Evolutionary conservation across 345 rosid genomes (phyloP).

Genomic region (Salix brachista): DNA sequence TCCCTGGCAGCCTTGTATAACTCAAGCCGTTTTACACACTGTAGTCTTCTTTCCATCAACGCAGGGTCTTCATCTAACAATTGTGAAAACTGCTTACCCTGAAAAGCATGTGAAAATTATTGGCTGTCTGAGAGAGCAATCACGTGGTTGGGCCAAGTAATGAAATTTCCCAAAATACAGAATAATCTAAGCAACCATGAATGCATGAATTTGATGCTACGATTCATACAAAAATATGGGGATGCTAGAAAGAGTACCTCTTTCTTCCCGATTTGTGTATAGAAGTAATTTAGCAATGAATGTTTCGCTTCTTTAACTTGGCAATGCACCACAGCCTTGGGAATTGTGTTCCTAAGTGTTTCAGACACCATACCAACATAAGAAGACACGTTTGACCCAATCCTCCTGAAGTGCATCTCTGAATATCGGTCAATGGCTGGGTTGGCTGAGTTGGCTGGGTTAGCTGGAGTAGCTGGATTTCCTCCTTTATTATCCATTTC

Average conservation of each 20-base stretch:
- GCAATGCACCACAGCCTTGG: conserved; percentile 37
- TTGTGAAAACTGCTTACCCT: conserved; percentile 33
- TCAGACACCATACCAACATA: conserved; percentile 37
- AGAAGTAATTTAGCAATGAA: conserved; percentile 31
- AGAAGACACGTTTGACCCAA: conserved; percentile 35
- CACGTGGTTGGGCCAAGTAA: not conserved
- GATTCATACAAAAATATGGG: not conserved
- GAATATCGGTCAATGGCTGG: conserved; percentile 24
- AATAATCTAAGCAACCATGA: not conserved
- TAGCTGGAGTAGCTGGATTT: conserved; percentile 3
- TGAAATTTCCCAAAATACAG: not conserved
- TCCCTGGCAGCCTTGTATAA: conserved; percentile 41
- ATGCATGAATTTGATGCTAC: not conserved
- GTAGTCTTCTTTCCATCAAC: conserved; percentile 38
- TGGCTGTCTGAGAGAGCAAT: too few species aligned
- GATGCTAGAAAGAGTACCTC: conserved; percentile 20
- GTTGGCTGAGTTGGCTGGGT: not conserved
- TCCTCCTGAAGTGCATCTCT: conserved; percentile 41
- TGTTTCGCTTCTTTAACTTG: conserved; percentile 39
- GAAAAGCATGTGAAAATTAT: not conserved
- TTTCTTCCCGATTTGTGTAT: conserved; percentile 33
- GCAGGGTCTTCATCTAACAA: conserved; percentile 40
- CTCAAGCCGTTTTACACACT: conserved; percentile 36
- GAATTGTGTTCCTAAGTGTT: conserved; percentile 32
- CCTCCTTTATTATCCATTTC: conserved; percentile 34